These are phyloP conservation scores for Suhomyces guaymorum DNA, from an alignment of 1,139 yeast species.

Conservation along the genomic window DNA sequence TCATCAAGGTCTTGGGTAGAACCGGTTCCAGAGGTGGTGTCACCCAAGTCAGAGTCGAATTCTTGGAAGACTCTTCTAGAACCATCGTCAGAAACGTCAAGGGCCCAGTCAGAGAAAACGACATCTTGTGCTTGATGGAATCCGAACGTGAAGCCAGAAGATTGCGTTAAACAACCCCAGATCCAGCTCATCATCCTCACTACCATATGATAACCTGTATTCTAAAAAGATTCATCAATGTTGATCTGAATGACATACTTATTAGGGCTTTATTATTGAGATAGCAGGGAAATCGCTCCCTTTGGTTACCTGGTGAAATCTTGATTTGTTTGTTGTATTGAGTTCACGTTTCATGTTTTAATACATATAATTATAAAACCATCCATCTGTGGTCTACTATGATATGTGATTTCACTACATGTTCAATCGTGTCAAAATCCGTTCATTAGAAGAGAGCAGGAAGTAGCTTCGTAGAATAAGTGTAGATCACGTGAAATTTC, in stretches of 20 bases:
- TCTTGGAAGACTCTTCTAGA: constrained; percentile 97
- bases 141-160: constrained; percentile 99
- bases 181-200: constrained; percentile 11
- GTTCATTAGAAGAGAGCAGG: not conserved
- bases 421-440: no score
- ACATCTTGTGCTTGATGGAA: constrained; percentile 98
- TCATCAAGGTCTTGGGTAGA: constrained; percentile 98
- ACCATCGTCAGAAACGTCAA: constrained; percentile 99
- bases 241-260: constrained; percentile 12
- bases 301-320: constrained; percentile 8
- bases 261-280: constrained; percentile 6
- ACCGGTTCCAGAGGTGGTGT: constrained; percentile 99
- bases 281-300: constrained; percentile 8
- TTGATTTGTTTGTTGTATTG: constrained; percentile 10
- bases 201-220: constrained; percentile 12
- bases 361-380: constrained; percentile 15
- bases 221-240: constrained; percentile 10
- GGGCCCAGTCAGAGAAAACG: constrained; percentile 99
- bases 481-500: constrained; percentile 13
- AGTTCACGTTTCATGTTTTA: constrained; percentile 15
- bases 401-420: no score
- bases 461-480: constrained; percentile 1
- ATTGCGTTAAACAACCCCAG: constrained; percentile 41
- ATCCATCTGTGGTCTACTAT: not conserved
- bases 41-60: constrained; percentile 99